These are phyloP conservation scores for Tulasnella sp. DNA, from an alignment of 768 basidiomycete species.

Conservation along the genomic window DNA sequence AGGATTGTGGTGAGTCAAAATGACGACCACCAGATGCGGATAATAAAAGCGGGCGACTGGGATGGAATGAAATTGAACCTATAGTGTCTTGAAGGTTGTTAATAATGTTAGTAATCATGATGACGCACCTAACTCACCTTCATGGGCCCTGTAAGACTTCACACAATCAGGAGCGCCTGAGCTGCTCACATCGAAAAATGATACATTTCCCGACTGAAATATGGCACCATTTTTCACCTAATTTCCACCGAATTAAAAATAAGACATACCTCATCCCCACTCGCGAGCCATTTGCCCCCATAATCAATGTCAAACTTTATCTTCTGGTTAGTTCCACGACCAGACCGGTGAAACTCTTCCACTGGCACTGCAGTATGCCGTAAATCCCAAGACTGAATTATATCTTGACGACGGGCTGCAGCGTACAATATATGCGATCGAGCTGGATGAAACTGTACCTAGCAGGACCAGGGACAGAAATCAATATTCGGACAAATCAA, in stretches of 20 bases:
- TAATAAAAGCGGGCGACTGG: constrained; percentile 41
- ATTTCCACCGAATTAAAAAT: neutral
- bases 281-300: constrained; percentile 46
- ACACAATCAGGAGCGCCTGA: constrained; percentile 23
- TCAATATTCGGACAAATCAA: too few species aligned
- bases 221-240: neutral
- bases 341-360: constrained; percentile 28
- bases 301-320: constrained; percentile 65
- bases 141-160: constrained; percentile 41
- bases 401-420: constrained; percentile 52
- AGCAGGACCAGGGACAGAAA: too few species aligned
- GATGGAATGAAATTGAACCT: constrained; percentile 63
- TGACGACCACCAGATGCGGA: constrained; percentile 71
- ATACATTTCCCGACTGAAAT: constrained; percentile 44
- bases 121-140: constrained; percentile 31
- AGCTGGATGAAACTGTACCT: constrained; percentile 69
- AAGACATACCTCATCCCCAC: constrained; percentile 52
- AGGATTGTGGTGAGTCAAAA: too few species aligned
- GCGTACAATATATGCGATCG: constrained; percentile 64
- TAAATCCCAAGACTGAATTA: constrained; percentile 68
- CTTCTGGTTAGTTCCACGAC: constrained; percentile 52
- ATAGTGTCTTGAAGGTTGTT: constrained; percentile 43
- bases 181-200: constrained; percentile 40
- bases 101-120: neutral
- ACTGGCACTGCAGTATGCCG: constrained; percentile 38